These are phyloP conservation scores for Phaeophleospora eucalypticola DNA, from an alignment of 2,329 filamentous ascomycete genomes.

Conservation along the genomic window DNA sequence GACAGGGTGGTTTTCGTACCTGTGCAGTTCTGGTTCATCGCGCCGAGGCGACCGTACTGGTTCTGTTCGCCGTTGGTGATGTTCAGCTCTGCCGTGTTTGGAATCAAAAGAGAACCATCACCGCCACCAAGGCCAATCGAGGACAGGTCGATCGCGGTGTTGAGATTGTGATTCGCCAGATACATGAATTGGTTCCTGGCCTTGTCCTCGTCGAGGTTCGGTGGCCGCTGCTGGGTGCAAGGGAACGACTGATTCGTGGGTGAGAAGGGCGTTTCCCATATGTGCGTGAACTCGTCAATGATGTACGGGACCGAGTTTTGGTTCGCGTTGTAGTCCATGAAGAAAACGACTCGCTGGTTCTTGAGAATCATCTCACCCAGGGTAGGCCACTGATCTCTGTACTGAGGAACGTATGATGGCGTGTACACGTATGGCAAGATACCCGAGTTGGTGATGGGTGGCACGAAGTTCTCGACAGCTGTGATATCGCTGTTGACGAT, in stretches of 20 bases:
- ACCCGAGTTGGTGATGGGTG: constrained; percentile 66
- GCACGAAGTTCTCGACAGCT: constrained; percentile 59
- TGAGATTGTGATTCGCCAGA: constrained; percentile 87
- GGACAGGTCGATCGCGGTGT: constrained; percentile 64
- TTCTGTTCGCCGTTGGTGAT: constrained; percentile 62
- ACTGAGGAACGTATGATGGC: constrained; percentile 67
- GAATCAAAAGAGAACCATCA: constrained; percentile 61
- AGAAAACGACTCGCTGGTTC: constrained; percentile 67
- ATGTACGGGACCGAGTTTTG: constrained; percentile 76
- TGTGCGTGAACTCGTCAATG: constrained; percentile 78
- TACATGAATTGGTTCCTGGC: constrained; percentile 60
- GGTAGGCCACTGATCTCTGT: constrained; percentile 75
- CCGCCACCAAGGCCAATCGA: constrained; percentile 38
- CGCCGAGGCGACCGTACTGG: constrained; percentile 64
- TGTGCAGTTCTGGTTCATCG: constrained; percentile 60
- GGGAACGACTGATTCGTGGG: constrained; percentile 66
- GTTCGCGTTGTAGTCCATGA: constrained; percentile 81
- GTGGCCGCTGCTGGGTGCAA: constrained; percentile 73
- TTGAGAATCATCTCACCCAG: constrained; percentile 68
- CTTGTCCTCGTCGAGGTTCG: constrained; percentile 55
- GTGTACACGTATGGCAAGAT: constrained; percentile 69
- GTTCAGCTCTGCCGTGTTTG: constrained; percentile 66
- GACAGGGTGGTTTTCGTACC: constrained; percentile 35
- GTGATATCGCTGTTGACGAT: constrained; percentile 80
- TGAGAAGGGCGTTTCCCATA: constrained; percentile 90